phyloP scores from a whole-genome alignment of 1,139 yeast species.

The Zhuliangozyma blackwelliae region DNA sequence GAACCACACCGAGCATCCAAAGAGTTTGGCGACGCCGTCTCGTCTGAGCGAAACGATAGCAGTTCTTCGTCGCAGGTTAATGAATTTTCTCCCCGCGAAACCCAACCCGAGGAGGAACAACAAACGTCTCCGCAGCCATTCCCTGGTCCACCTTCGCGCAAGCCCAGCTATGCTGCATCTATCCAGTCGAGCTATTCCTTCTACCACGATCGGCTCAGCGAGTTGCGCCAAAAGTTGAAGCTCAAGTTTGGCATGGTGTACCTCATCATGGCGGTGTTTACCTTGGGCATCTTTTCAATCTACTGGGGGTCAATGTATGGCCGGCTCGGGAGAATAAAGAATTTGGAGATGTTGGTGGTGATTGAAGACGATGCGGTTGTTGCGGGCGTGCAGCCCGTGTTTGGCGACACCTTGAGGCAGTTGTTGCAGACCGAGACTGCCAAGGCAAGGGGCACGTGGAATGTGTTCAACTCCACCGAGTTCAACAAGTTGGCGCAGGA shows the following conservation, averaged over 20 bases:
- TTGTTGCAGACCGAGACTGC: conserved; percentile 18
- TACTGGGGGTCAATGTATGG: conserved; percentile 44
- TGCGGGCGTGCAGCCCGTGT: conserved; percentile 25
- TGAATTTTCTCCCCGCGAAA: neutral
- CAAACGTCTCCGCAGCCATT: neutral
- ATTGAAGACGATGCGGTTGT: conserved; percentile 30
- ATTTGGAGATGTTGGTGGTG: conserved; percentile 38
- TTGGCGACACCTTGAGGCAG: conserved; percentile 20
- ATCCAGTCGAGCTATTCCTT: conserved; percentile 11
- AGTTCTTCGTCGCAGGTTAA: neutral
- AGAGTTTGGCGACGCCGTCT: neutral
- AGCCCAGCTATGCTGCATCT: conserved; percentile 3
- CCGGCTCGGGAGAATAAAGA: conserved; percentile 23
- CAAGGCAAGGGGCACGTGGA: conserved; percentile 38
- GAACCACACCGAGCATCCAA: no score
- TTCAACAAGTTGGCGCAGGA: conserved; percentile 25
- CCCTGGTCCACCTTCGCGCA: neutral
- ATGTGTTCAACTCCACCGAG: conserved; percentile 23
- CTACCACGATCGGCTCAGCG: neutral
- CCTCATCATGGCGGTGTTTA: conserved; percentile 21
- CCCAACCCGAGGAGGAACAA: neutral
- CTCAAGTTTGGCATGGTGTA: conserved; percentile 16
- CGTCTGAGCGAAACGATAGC: neutral
- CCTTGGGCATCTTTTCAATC: conserved; percentile 32
- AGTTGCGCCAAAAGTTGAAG: conserved; percentile 17